Conservation (phyloP, 2,329 filamentous ascomycete genomes). For the Colletotrichum liaoningense region DNA sequence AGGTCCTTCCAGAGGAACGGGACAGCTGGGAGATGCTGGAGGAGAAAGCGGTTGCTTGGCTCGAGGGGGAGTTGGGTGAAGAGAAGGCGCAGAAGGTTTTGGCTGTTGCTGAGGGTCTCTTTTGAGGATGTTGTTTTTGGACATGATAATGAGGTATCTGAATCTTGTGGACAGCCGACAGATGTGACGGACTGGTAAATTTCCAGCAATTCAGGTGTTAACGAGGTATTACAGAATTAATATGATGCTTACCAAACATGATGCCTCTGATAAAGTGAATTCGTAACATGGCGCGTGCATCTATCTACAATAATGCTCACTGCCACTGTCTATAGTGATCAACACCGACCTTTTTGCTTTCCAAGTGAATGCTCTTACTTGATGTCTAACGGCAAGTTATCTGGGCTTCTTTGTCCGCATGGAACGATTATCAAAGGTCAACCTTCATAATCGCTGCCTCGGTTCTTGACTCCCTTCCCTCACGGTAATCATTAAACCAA, state of each 20-base stretch:
- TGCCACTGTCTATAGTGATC: too few species aligned
- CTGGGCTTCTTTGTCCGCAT: too few species aligned
- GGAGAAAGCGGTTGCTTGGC: slow-evolving; percentile 67
- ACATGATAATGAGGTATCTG: background rate
- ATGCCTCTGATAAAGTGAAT: too few species aligned
- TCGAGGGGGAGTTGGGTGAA: slow-evolving; percentile 41
- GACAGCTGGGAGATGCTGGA: slow-evolving; percentile 75
- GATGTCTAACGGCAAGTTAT: too few species aligned
- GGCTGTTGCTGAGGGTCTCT: background rate
- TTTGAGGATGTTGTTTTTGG: background rate
- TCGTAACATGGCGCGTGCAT: too few species aligned
- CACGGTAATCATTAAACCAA: slow-evolving; percentile 27
- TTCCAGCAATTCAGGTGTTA: too few species aligned
- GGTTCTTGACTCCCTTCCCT: slow-evolving; percentile 4
- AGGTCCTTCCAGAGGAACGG: slow-evolving; percentile 53
- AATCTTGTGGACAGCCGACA: background rate
- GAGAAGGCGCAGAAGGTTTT: background rate
- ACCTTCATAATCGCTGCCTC: slow-evolving; percentile 31
- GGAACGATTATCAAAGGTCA: background rate
- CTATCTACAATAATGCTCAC: too few species aligned
- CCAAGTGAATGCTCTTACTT: too few species aligned
- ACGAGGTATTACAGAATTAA: too few species aligned
- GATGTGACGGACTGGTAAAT: too few species aligned
- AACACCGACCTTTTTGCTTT: too few species aligned
- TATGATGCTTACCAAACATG: too few species aligned